phyloP scores from a whole-genome alignment of 1,139 yeast species.

The Debaryomyces robertsiae region DNA sequence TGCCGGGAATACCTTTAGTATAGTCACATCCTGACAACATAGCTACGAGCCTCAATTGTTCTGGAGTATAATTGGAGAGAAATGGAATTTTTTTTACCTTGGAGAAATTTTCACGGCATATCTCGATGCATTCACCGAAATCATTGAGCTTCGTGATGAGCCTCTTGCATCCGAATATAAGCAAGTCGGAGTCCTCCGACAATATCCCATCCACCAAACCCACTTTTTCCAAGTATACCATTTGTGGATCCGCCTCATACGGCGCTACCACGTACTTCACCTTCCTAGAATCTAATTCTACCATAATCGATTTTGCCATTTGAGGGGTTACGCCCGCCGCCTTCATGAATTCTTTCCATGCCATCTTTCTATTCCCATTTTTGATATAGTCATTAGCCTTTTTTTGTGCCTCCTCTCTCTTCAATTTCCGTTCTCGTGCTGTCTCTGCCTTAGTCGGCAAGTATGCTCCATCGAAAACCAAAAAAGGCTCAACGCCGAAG shows the following conservation, averaged over 20 bases:
- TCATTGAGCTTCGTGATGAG: constrained; percentile 83
- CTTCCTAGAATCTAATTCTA: constrained; percentile 58
- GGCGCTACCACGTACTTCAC: constrained; percentile 91
- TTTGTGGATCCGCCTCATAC: constrained; percentile 96
- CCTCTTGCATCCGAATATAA: constrained; percentile 80
- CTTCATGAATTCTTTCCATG: constrained; percentile 71
- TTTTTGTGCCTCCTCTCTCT: constrained; percentile 58
- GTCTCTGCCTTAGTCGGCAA: constrained; percentile 80
- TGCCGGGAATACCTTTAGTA: constrained; percentile 78
- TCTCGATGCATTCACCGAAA: constrained; percentile 72
- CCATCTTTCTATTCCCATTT: constrained; percentile 58
- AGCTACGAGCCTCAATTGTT: constrained; percentile 75
- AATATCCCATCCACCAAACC: constrained; percentile 84
- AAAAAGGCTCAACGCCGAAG: constrained; percentile 76
- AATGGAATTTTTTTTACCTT: constrained; percentile 49
- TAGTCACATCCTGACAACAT: constrained; percentile 95
- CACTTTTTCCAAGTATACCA: constrained; percentile 80
- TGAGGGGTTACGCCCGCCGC: constrained; percentile 87
- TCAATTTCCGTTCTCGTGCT: constrained; percentile 61
- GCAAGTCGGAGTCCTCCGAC: constrained; percentile 92
- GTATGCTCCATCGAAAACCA: constrained; percentile 93
- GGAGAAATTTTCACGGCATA: constrained; percentile 55
- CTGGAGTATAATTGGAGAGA: constrained; percentile 48
- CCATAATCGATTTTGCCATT: constrained; percentile 87
- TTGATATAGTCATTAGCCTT: constrained; percentile 53